These are phyloP conservation scores for Mrakia gelida DNA, from an alignment of 768 basidiomycete genomes.

Conservation along the genomic window DNA sequence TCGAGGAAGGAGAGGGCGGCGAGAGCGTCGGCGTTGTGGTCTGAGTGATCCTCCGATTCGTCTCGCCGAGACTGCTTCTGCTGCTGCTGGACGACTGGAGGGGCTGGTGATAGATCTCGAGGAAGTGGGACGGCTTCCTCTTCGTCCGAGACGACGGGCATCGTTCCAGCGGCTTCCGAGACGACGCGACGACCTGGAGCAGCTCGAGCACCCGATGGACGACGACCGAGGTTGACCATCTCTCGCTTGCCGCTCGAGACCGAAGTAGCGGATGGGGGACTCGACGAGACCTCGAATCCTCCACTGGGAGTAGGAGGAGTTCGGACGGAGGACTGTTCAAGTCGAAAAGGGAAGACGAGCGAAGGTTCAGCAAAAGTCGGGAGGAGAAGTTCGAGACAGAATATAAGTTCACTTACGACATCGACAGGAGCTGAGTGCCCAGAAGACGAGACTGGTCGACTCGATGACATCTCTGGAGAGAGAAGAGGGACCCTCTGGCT, in stretches of 20 bases:
- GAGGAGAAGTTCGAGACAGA: neutral
- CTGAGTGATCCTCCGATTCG: conserved; percentile 14
- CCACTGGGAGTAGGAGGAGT: neutral
- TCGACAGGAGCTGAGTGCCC: neutral
- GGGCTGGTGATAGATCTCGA: neutral
- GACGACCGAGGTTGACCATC: conserved; percentile 25
- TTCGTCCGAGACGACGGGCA: conserved; percentile 27
- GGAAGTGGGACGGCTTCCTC: neutral
- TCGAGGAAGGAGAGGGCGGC: conserved; percentile 72
- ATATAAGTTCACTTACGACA: neutral
- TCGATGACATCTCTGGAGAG: neutral
- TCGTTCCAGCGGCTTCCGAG: conserved; percentile 15
- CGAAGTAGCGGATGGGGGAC: conserved; percentile 3
- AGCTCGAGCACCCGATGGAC: conserved; percentile 29
- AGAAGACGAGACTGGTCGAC: neutral
- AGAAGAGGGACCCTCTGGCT: neutral
- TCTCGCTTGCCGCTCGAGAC: conserved; percentile 7
- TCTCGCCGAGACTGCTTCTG: neutral
- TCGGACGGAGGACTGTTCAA: neutral
- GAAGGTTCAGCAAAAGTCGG: neutral
- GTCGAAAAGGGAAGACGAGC: neutral
- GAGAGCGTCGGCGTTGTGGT: conserved; percentile 57
- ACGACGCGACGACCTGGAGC: conserved; percentile 22
- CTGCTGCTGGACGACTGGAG: neutral
- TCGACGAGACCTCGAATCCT: neutral